phyloP scores from a whole-genome alignment of 75 land plant genomes.

The Picea sitchensis region DNA sequence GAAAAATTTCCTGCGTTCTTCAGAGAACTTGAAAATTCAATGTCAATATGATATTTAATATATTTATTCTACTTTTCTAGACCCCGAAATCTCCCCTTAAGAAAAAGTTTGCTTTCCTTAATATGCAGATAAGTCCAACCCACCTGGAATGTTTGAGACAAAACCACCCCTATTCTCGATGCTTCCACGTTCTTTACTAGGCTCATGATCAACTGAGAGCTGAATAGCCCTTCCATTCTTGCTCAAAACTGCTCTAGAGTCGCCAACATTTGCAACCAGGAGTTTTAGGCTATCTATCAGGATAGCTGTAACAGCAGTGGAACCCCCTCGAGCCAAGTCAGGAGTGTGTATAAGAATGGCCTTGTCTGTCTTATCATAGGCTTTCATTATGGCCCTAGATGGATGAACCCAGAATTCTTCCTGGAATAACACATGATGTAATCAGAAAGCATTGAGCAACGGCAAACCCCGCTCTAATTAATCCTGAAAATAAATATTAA shows the following conservation, averaged over 20 bases:
- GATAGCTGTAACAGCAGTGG: slow-evolving; percentile 94
- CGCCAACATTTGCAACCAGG: slow-evolving; percentile 84
- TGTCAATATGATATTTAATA: background rate
- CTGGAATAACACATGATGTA: slow-evolving; percentile 19
- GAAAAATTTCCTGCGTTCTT: background rate
- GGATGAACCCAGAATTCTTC: slow-evolving; percentile 74
- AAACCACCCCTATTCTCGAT: slow-evolving; percentile 82
- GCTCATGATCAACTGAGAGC: slow-evolving; percentile 85
- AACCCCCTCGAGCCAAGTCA: slow-evolving; percentile 77
- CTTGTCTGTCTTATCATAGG: slow-evolving; percentile 72
- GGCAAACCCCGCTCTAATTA: background rate
- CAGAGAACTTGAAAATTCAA: background rate
- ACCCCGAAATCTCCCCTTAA: background rate
- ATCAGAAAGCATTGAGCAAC: background rate
- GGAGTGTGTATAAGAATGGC: slow-evolving; percentile 60
- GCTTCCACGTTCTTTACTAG: slow-evolving; percentile 46
- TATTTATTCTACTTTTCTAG: background rate
- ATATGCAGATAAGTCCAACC: background rate
- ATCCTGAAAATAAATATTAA: background rate
- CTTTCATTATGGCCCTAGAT: slow-evolving; percentile 51
- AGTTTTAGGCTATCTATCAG: slow-evolving; percentile 63
- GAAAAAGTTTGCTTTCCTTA: background rate
- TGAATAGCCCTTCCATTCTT: slow-evolving; percentile 56
- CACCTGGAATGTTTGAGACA: slow-evolving; percentile 96
- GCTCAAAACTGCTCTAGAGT: slow-evolving; percentile 82